These are phyloP conservation scores for Mortierella hygrophila DNA, from an alignment of 192 early-diverging fungal species.

Conservation along the genomic window DNA sequence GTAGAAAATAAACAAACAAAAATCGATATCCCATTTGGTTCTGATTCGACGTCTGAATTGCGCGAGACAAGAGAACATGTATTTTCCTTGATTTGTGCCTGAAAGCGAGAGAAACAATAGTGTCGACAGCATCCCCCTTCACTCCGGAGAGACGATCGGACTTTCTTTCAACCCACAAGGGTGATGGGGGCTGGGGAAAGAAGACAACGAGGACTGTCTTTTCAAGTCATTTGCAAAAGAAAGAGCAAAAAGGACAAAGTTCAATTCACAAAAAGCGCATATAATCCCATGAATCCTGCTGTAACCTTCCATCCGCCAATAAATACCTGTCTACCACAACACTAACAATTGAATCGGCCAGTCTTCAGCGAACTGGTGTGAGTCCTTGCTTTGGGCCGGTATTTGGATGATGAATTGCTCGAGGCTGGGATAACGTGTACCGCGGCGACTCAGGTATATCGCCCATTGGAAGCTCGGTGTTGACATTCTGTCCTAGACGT, in stretches of 20 bases:
- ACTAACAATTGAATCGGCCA: constrained; percentile 30
- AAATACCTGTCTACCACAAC: background rate
- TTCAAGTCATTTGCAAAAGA: no score
- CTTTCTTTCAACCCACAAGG: no score
- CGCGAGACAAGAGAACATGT: no score
- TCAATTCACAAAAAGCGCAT: no score
- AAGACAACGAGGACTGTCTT: no score
- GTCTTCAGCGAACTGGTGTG: constrained; percentile 42
- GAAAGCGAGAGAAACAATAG: no score
- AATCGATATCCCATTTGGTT: background rate
- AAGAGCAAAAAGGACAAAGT: no score
- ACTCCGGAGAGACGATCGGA: no score
- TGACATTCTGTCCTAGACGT: constrained; percentile 50
- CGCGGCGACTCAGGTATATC: constrained; percentile 56
- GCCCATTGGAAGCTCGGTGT: constrained; percentile 56
- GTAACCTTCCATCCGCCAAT: background rate
- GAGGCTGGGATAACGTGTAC: constrained; percentile 38
- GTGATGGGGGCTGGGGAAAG: no score
- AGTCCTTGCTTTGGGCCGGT: constrained; percentile 51
- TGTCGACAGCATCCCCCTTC: no score
- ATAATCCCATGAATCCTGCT: background rate
- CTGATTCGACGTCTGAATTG: background rate
- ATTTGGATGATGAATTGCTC: constrained; percentile 49
- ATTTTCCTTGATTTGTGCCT: no score
- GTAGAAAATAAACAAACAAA: background rate